Evolutionary conservation across 1,139 yeast species (phyloP), one percentile per base, ranked within the genome.

Genomic region (Hyphopichia burtonii): DNA sequence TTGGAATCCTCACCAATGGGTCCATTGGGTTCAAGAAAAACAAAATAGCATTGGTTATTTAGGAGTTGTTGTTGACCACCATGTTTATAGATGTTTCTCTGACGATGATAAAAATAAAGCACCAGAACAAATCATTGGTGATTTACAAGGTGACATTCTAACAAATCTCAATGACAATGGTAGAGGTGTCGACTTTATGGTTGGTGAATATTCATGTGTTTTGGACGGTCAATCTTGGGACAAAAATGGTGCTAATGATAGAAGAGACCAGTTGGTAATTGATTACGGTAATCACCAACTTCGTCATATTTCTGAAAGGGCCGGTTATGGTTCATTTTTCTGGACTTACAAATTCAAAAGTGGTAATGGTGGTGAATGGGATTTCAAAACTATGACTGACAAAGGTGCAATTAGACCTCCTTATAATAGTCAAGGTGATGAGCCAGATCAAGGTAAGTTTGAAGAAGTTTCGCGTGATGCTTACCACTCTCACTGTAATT

Each of bases 341-440:
- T 93, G 98, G 98, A 88, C 96, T 1, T 86, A 68, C 61, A 89
- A 88, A 63, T 91, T 91, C 58, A 80, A 85, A 58, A 75, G 82
- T 43, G 97, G 97, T 2, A 85, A 84, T 55, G 97, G 97, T 33
- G 98, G 97, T 10, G 96, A 89, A 65, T 91, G 98, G 98, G 97
- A 93, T 43, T 83, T 88, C 61, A 74, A 77, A 36, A 88, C 90
- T 37, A 87, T 87, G 93, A 66, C 78, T 22, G 80, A 84, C 23
- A 68, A 68, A 43, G 91, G 91, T 0, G 81, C 83, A 9, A 66
- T 89, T 19, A 34, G 34, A 3, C 52, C 55, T 9, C 63, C 65
- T 1, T 50, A 58, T 31, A 42, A 49, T 2, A 52, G 55, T 20
- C 59, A 53, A 34, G 63, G 61, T 17, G 28, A 46, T 1, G 42